These are phyloP conservation scores for Sporodiniella umbellata DNA, from an alignment of 371 early-diverging fungal species.

Conservation along the genomic window DNA sequence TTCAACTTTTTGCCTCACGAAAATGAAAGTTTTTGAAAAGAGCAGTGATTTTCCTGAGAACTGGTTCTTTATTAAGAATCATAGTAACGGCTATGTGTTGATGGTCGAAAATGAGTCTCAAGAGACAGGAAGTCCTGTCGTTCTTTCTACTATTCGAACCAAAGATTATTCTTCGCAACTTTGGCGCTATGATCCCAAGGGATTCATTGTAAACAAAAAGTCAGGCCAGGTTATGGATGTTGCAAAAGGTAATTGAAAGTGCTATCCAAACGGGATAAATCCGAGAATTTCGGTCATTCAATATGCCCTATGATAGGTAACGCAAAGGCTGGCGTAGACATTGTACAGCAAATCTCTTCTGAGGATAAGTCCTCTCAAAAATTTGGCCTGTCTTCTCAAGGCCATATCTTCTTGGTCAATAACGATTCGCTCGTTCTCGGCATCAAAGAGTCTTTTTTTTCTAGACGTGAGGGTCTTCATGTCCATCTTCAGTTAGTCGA, in stretches of 20 bases:
- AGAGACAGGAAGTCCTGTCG: conserved; percentile 27
- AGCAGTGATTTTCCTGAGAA: conserved; percentile 44
- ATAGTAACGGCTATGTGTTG: conserved; percentile 48
- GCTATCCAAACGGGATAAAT: background rate
- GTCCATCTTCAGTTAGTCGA: conserved; percentile 44
- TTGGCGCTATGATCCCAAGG: conserved; percentile 52
- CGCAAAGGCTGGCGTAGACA: conserved; percentile 44
- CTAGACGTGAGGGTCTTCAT: conserved; percentile 45
- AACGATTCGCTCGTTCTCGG: conserved; percentile 48
- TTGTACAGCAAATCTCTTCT: conserved; percentile 43
- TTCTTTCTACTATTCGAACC: conserved; percentile 36
- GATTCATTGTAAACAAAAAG: conserved; percentile 54
- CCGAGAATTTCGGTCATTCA: conserved; percentile 8
- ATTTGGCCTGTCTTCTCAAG: conserved; percentile 35
- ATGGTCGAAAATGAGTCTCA: conserved; percentile 36
- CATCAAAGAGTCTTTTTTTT: conserved; percentile 48
- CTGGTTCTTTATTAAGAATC: conserved; percentile 64
- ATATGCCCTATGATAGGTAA: conserved; percentile 23
- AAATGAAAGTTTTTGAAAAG: conserved; percentile 18
- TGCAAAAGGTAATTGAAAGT: conserved; percentile 40
- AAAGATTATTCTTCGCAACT: conserved; percentile 43
- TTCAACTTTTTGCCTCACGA: conserved; percentile 4
- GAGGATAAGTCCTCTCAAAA: conserved; percentile 25
- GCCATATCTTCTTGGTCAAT: conserved; percentile 42
- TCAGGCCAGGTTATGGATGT: conserved; percentile 56